Percentiles rank a stretch among this genome's conserved stretches.
Conservation (phyloP, 306 rosid genomes). For the Coriaria nepalensis region DNA sequence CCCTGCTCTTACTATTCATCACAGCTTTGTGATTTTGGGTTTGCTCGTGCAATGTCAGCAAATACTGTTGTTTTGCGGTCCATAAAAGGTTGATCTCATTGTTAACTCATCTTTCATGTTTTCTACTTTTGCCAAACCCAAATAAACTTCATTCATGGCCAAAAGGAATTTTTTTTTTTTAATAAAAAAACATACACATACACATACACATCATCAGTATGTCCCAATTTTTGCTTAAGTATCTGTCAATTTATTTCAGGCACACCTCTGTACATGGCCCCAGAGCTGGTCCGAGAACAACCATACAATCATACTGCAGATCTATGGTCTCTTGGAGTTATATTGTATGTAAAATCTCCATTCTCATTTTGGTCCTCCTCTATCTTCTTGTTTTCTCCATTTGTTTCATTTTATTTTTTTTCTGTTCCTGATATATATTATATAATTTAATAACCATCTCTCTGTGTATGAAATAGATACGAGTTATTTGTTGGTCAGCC, state of each 20-base stretch:
- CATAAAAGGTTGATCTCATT: slow-evolving; percentile 60
- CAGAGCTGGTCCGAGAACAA: slow-evolving; percentile 91
- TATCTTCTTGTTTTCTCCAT: slow-evolving; percentile 13
- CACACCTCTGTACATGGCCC: slow-evolving; percentile 97
- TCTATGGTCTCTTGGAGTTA: slow-evolving; percentile 97
- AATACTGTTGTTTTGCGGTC: slow-evolving; percentile 94
- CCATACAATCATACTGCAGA: slow-evolving; percentile 96
- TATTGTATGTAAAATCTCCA: slow-evolving; percentile 66
- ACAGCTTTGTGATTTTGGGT: slow-evolving; percentile 98
- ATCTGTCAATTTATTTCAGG: slow-evolving; percentile 32
- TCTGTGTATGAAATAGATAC: slow-evolving; percentile 51
- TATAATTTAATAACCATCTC: too few relatives aligned
- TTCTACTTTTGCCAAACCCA: slow-evolving; percentile 1
- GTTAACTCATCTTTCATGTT: slow-evolving; percentile 4
- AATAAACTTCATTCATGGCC: too few relatives aligned
- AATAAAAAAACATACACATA: too few relatives aligned
- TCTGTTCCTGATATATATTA: slow-evolving; percentile 19
- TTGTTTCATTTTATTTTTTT: slow-evolving; percentile 9
- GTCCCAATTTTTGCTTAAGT: slow-evolving; percentile 1
- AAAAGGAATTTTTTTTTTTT: too few relatives aligned
- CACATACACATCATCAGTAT: too few relatives aligned
- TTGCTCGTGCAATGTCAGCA: slow-evolving; percentile 99
- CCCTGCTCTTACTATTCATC: slow-evolving; percentile 11
- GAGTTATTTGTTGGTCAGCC: slow-evolving; percentile 98
- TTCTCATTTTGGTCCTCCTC: slow-evolving; percentile 10